Evolutionary conservation across 441 rosid species (phyloP), one percentile per base, ranked within the genome.

Genomic region (Biscutella laevigata): DNA sequence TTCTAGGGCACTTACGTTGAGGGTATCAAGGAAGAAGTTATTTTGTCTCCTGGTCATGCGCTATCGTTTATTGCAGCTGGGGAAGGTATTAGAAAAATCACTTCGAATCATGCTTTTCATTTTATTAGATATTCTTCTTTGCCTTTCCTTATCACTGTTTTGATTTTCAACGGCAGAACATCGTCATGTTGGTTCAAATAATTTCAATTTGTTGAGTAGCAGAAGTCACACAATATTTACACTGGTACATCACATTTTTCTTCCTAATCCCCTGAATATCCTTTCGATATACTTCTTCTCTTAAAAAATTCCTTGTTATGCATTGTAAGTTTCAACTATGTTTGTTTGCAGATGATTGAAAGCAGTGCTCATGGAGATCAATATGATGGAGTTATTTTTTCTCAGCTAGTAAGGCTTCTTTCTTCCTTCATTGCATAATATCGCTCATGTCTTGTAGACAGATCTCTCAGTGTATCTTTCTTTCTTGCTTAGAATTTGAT

Each of bases 141-240:
- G 13, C 27, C 27, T 32, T 4, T 48, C 7, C 38, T 30, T 4
- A 37, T 44, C 15, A 40, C 30, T 52, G 37, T 17, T 59, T 30
- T 48, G 4, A 20, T 52, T 36, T 45, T 27, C 60, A 16, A 58
- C 66, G 70, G 72, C 88, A 94, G 99, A 94, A 58, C 98, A 94
- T 74, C 99, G 98, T 51, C 99, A 94, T 55, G 96, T 94, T 71
- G 99, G 99, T 59, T 94, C 98, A 33, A 94, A 94, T 79, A 94
- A 94, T 67, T 94, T 94, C 71, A 94, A 94, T 67, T 77, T 94
- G 51, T 62, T 90, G 52, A 94, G 97, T 61, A 94, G 99, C 77
- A 82, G 99, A 77, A 94, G 99, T 77, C 99, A 94, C 77, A 94
- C 98, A 46, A 80, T 94, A 61, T 94, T 94, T 67, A 94, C 97